Conservation (phyloP, 78 protist species). For the Chrysochromulina parva region DNA sequence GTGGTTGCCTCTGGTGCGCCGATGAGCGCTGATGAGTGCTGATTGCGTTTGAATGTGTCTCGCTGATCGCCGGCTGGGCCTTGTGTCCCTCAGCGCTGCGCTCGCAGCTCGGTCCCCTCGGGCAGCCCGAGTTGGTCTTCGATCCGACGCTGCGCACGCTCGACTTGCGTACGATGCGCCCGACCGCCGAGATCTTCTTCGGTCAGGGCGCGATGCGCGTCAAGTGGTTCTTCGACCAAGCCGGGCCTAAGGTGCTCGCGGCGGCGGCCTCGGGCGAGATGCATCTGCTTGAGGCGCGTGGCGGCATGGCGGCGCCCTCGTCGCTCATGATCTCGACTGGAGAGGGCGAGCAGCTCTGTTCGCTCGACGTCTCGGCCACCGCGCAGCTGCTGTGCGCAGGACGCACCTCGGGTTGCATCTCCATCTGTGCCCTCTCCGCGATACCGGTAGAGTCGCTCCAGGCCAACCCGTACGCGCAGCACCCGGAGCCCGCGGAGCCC, state of each 20-base stretch:
- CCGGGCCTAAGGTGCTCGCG: not conserved
- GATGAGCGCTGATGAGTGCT: too few relatives aligned
- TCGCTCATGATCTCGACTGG: not conserved
- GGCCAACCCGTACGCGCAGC: not conserved
- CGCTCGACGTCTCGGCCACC: not conserved
- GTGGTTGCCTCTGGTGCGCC: too few relatives aligned
- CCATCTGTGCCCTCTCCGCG: not conserved
- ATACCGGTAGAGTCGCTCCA: not conserved
- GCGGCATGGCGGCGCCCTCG: not conserved
- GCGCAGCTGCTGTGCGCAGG: not conserved
- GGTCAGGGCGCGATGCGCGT: not conserved
- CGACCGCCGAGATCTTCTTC: not conserved
- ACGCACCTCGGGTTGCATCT: not conserved
- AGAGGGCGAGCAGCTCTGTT: not conserved
- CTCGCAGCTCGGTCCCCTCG: not conserved
- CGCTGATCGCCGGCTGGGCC: too few relatives aligned
- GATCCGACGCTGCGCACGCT: not conserved
- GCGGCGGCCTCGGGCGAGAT: not conserved
- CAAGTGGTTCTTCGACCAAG: too few relatives aligned
- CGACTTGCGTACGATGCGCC: not conserved
- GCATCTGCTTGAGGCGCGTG: slow-evolving; percentile 11
- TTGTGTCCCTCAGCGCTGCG: not conserved
- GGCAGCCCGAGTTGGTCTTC: not conserved
- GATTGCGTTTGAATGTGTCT: too few relatives aligned
- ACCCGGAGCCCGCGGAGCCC: not conserved